A percentile compares a stretch with the other conserved stretches of the same genome.
Conservation (phyloP, 805 yeast species). For the Cyberlindnera japonica region DNA sequence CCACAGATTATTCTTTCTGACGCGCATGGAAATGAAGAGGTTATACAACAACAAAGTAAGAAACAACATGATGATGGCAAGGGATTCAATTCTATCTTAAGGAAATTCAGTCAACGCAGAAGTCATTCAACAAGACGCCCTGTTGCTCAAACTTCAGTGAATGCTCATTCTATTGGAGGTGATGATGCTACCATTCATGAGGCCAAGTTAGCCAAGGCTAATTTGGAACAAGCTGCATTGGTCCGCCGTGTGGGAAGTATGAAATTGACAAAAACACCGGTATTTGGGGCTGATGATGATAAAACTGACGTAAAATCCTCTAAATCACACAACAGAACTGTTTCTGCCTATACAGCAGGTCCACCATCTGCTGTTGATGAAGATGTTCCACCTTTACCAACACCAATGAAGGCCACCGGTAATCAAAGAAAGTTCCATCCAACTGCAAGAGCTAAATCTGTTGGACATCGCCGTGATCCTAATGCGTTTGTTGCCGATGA, state of each 20-base stretch:
- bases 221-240: conserved; percentile 14
- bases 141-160: conserved; percentile 7
- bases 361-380: conserved; percentile 4
- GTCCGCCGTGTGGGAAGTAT: conserved; percentile 27
- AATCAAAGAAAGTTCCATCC: conserved; percentile 52
- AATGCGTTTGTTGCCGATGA: conserved; percentile 6
- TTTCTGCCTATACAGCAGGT: conserved; percentile 27
- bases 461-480: conserved; percentile 69
- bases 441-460: conserved; percentile 82
- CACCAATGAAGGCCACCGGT: conserved; percentile 5
- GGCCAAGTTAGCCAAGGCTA: background rate
- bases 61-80: conserved; percentile 25
- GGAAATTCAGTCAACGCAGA: conserved; percentile 30
- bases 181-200: conserved; percentile 2
- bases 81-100: conserved; percentile 28
- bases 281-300: conserved; percentile 14
- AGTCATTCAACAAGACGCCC: conserved; percentile 26
- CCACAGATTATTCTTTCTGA: conserved; percentile 39
- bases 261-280: conserved; percentile 18
- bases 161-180: background rate
- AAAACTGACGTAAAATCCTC: conserved; percentile 1
- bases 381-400: conserved; percentile 10
- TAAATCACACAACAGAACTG: conserved; percentile 27
- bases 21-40: conserved; percentile 35
- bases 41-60: conserved; percentile 34